These are phyloP conservation scores for Tulasnella sp. DNA, from an alignment of 768 basidiomycete species.

Conservation along the genomic window DNA sequence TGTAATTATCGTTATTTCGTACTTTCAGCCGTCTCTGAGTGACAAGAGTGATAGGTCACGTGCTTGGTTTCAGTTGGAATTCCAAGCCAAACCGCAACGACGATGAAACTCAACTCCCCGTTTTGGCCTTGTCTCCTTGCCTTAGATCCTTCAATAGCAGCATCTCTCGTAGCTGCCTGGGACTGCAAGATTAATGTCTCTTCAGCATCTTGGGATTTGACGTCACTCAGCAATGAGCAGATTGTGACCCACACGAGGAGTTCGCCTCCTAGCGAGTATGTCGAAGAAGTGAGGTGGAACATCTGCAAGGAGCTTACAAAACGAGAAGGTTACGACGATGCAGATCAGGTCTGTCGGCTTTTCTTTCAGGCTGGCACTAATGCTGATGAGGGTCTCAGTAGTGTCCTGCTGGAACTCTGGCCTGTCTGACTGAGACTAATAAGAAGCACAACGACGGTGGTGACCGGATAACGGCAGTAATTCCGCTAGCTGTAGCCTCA, in stretches of 20 bases:
- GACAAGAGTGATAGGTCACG: neutral
- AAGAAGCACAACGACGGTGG: constrained; percentile 45
- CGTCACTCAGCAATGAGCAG: constrained; percentile 50
- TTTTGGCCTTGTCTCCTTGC: neutral
- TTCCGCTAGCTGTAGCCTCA: constrained; percentile 57
- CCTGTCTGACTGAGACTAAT: constrained; percentile 69
- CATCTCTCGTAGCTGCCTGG: neutral
- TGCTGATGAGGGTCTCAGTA: constrained; percentile 35
- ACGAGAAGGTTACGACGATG: constrained; percentile 45
- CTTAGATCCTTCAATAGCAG: neutral
- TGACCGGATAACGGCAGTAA: constrained; percentile 67
- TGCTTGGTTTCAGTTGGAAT: neutral
- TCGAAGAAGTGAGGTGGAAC: constrained; percentile 61
- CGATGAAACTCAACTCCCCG: neutral
- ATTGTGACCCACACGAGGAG: constrained; percentile 49
- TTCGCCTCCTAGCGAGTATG: constrained; percentile 59
- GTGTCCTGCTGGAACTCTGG: constrained; percentile 67
- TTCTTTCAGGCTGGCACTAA: neutral
- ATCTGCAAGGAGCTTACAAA: constrained; percentile 58
- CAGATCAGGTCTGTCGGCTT: constrained; percentile 62
- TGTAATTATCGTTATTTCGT: neutral
- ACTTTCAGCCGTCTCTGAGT: neutral
- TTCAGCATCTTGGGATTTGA: constrained; percentile 45
- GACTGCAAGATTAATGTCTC: constrained; percentile 17
- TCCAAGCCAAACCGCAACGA: neutral